Conservation (phyloP, 768 basidiomycete genomes). For the Termitomyces sp. region DNA sequence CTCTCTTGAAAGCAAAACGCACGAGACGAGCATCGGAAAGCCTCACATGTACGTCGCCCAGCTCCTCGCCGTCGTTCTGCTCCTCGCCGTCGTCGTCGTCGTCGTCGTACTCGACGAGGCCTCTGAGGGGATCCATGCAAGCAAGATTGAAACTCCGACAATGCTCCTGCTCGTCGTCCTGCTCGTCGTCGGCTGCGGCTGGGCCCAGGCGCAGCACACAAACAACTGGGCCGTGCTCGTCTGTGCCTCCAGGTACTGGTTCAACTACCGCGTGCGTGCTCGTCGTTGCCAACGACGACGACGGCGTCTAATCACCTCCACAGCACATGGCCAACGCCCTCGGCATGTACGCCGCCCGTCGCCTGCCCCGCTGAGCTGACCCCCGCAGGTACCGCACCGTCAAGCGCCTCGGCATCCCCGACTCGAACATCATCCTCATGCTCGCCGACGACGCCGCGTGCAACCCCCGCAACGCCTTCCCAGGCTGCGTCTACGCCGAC, state of each 20-base stretch:
- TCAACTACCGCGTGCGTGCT: conserved; percentile 87
- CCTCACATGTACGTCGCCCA: conserved; percentile 18
- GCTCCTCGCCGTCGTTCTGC: conserved; percentile 30
- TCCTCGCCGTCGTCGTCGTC: conserved; percentile 59
- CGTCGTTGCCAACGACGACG: no score
- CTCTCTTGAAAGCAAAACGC: conserved; percentile 21
- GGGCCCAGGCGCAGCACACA: conserved; percentile 52
- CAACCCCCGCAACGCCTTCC: conserved; percentile 86
- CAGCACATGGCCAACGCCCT: conserved; percentile 99
- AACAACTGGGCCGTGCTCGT: conserved; percentile 99
- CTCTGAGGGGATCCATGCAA: conserved; percentile 14
- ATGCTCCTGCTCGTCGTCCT: conserved; percentile 27
- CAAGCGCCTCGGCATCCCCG: conserved; percentile 95
- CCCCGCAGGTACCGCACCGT: conserved; percentile 90
- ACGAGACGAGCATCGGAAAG: not conserved
- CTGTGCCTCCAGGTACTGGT: conserved; percentile 94
- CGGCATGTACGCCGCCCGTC: conserved; percentile 65
- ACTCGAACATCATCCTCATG: conserved; percentile 99
- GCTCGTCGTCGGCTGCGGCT: conserved; percentile 19
- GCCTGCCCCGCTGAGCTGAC: not conserved
- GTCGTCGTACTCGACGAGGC: conserved; percentile 59
- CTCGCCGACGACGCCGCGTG: conserved; percentile 95
- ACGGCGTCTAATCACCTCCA: not conserved
- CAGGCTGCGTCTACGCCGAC: conserved; percentile 91
- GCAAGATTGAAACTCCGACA: conserved; percentile 7